A percentile compares a stretch with the other conserved stretches of the same genome.
Conservation (phyloP, 75 land plant species). For the Cunninghamia lanceolata region DNA sequence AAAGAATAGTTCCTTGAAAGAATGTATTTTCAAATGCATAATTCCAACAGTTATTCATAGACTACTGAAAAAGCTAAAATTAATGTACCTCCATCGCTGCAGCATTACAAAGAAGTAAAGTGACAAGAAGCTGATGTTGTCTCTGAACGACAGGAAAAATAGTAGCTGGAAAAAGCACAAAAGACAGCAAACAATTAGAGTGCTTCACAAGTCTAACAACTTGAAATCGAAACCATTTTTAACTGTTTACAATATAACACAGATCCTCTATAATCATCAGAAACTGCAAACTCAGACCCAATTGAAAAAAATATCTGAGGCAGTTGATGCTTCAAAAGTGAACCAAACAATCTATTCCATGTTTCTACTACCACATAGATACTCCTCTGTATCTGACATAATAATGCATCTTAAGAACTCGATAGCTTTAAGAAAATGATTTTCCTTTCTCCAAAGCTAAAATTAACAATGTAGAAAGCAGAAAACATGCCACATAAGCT, state of each 20-base stretch:
- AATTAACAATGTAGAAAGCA: neutral
- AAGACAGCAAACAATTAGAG: constrained; percentile 4
- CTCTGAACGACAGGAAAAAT: constrained; percentile 47
- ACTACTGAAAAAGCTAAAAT: neutral
- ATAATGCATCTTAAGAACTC: neutral
- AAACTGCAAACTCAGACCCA: neutral
- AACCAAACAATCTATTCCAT: neutral
- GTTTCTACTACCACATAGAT: neutral
- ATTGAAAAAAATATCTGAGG: neutral
- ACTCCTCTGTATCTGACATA: neutral
- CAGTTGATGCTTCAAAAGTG: neutral
- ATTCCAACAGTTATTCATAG: neutral
- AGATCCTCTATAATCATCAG: neutral
- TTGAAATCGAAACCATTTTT: neutral
- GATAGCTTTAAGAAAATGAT: neutral
- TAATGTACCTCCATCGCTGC: constrained; percentile 49
- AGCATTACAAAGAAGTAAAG: constrained; percentile 54
- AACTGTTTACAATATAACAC: neutral
- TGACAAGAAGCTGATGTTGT: constrained; percentile 55
- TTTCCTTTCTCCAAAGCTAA: neutral
- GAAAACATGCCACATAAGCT: neutral
- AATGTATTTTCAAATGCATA: neutral
- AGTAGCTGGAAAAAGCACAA: constrained; percentile 25
- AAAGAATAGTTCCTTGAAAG: neutral
- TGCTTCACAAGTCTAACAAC: neutral